These are phyloP conservation scores for Solanum chacoense DNA, from an alignment of 305 asterid species.

Conservation along the genomic window DNA sequence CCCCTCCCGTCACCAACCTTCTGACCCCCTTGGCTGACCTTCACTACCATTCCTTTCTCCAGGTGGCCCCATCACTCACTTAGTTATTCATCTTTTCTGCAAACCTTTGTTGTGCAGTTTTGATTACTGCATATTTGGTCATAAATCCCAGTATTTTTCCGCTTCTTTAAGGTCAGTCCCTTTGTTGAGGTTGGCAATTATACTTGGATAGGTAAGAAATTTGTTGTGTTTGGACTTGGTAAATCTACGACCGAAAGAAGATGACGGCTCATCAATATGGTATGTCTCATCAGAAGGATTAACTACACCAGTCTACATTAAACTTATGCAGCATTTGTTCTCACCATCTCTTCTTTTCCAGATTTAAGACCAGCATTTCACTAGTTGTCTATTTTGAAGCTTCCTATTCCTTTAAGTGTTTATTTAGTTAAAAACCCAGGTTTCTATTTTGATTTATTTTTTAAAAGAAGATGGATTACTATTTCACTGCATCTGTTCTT, in stretches of 20 bases:
- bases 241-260: neutral
- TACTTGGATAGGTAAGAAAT: neutral
- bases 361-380: neutral
- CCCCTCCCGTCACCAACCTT: neutral
- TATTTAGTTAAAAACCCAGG: neutral
- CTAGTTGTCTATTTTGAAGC: neutral
- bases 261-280: neutral
- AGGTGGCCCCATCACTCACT: neutral
- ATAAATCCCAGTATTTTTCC: neutral
- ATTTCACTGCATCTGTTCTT: neutral
- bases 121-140: neutral
- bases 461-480: neutral
- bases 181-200: neutral
- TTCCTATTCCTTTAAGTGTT: neutral
- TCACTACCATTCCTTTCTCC: neutral
- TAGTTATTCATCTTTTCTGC: neutral
- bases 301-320: neutral
- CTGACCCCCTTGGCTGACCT: neutral
- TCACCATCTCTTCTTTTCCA: neutral
- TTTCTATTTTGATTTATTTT: neutral
- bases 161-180: neutral
- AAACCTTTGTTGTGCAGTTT: neutral
- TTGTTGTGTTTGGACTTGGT: neutral
- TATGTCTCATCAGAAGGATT: neutral
- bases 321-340: neutral